Evolutionary conservation across 768 basidiomycete genomes (phyloP).

Genomic region (Lactifluus subvellereus): DNA sequence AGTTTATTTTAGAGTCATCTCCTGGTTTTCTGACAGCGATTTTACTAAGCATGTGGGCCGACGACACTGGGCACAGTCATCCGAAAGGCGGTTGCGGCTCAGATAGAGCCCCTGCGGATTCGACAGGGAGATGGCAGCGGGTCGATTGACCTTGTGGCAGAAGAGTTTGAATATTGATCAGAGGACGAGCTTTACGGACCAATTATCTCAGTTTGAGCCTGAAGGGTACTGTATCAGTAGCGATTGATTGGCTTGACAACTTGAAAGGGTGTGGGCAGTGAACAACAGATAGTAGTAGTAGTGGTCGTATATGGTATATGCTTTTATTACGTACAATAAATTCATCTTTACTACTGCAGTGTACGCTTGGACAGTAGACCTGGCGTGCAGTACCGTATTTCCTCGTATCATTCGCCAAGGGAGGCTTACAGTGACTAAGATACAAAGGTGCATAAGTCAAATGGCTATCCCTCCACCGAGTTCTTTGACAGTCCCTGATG

Average conservation of each 20-base stretch:
- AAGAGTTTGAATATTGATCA: slow-evolving; percentile 58
- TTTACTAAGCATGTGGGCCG: slow-evolving; percentile 62
- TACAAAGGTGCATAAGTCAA: not conserved
- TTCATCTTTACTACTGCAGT: not conserved
- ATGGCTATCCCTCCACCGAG: not conserved
- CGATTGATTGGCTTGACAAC: not conserved
- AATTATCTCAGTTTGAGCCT: not conserved
- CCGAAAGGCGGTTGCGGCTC: slow-evolving; percentile 54
- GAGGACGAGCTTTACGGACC: not conserved
- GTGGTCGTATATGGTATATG: not conserved
- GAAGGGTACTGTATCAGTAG: not conserved
- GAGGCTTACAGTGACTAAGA: not conserved
- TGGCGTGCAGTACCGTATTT: not conserved
- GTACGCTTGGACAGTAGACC: not conserved
- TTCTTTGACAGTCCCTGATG: slow-evolving; percentile 50
- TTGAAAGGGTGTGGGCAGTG: not conserved
- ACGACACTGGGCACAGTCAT: slow-evolving; percentile 62
- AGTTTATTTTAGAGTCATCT: not conserved
- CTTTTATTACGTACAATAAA: not conserved
- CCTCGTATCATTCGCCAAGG: not conserved
- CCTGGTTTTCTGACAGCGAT: not conserved
- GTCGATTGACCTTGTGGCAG: slow-evolving; percentile 54
- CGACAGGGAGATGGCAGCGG: slow-evolving; percentile 53
- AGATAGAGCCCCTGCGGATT: slow-evolving; percentile 52
- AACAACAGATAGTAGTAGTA: not conserved